Percentiles rank a stretch among this genome's conserved stretches.
Evolutionary conservation across 1,139 yeast species (phyloP).

Genomic region (Schizosaccharomyces versatilis): DNA sequence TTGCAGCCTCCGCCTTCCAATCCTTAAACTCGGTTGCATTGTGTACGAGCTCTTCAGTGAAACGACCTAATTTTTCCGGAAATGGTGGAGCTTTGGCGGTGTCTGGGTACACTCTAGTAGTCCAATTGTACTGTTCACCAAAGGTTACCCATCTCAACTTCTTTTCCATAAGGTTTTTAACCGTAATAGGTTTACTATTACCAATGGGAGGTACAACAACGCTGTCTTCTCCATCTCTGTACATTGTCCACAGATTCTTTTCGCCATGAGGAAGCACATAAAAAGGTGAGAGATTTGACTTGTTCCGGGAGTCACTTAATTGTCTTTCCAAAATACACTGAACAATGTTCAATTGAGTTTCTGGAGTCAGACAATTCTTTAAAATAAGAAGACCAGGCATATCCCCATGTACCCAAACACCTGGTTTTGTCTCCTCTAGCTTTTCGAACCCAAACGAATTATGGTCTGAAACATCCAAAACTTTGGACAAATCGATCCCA

Average conservation of each 20-base stretch:
- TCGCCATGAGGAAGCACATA: background rate
- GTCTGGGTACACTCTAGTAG: conserved; percentile 22
- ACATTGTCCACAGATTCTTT: background rate
- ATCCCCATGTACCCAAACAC: background rate
- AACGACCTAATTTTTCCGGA: background rate
- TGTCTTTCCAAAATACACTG: background rate
- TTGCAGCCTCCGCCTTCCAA: conserved; percentile 22
- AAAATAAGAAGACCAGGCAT: conserved; percentile 1
- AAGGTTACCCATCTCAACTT: conserved; percentile 25
- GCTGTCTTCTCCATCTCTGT: background rate
- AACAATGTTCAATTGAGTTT: background rate
- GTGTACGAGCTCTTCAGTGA: background rate
- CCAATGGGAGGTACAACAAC: background rate
- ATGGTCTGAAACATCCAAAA: background rate
- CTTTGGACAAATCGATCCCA: background rate
- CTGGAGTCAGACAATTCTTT: background rate
- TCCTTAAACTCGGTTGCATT: background rate
- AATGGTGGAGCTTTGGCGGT: conserved; percentile 16
- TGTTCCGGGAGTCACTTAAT: background rate
- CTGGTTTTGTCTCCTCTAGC: background rate
- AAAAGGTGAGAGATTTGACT: background rate
- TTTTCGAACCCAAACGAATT: background rate
- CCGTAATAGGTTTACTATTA: conserved; percentile 3
- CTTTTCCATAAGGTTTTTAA: conserved; percentile 6
- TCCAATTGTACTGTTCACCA: conserved; percentile 28